A percentile compares a stretch with the other conserved stretches of the same genome.
Evolutionary conservation across 176 grass and related monocot genomes (phyloP).

Genomic region (Lolium multiflorum): DNA sequence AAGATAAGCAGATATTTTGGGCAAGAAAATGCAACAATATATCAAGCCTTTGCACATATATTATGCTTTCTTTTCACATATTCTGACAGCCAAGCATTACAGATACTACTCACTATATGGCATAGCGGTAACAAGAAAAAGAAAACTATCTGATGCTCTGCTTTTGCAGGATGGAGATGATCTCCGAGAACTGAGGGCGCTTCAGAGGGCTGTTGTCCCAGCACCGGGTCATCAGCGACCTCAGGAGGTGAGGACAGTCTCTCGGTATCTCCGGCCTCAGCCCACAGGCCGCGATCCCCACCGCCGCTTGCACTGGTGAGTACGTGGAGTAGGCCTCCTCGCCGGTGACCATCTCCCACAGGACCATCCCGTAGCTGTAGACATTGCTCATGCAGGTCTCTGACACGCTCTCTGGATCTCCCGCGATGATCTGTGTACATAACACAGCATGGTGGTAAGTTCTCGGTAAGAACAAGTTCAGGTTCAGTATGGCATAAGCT

Average conservation of each 20-base stretch:
- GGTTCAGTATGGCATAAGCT: conserved; percentile 4
- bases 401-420: conserved; percentile 84
- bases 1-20: background rate
- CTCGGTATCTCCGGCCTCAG: conserved; percentile 91
- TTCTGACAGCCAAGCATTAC: conserved; percentile 49
- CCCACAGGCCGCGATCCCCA: conserved; percentile 89
- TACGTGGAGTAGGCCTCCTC: conserved; percentile 95
- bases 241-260: conserved; percentile 79
- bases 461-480: conserved; percentile 37
- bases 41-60: conserved; percentile 66
- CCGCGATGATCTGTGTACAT: conserved; percentile 75
- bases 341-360: conserved; percentile 92
- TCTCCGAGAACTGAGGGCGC: conserved; percentile 90
- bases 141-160: conserved; percentile 74
- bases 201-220: conserved; percentile 86
- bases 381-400: conserved; percentile 98
- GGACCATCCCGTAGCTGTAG: conserved; percentile 93
- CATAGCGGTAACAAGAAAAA: conserved; percentile 29
- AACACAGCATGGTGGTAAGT: conserved; percentile 4
- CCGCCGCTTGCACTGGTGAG: conserved; percentile 95
- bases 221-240: conserved; percentile 82
- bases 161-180: conserved; percentile 74
- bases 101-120: conserved; percentile 37
- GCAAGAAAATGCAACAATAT: conserved; percentile 39
- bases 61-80: conserved; percentile 48